Conservation (phyloP, 768 basidiomycete species). For the Leucosporidium scottii region DNA sequence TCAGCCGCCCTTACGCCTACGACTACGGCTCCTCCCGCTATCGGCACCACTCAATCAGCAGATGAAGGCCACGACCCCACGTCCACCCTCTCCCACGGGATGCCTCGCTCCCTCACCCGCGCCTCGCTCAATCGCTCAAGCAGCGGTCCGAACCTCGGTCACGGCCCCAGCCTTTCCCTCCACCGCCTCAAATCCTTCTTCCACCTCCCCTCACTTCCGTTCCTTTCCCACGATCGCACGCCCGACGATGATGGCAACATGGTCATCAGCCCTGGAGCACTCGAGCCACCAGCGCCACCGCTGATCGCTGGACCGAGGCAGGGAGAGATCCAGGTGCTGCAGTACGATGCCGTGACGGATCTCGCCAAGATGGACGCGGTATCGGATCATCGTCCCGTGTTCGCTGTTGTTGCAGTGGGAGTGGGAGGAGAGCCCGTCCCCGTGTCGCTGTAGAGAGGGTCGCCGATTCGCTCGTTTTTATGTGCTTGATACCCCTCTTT, state of each 20-base stretch:
- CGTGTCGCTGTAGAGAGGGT: background rate
- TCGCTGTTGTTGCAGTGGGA: slow-evolving; percentile 47
- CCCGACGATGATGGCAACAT: background rate
- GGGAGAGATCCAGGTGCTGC: slow-evolving; percentile 67
- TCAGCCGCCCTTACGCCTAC: too few species aligned
- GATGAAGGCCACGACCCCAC: too few species aligned
- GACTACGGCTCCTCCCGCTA: too few species aligned
- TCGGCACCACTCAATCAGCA: too few species aligned
- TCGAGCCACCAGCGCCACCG: background rate
- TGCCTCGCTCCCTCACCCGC: background rate
- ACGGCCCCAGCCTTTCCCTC: background rate
- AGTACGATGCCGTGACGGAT: slow-evolving; percentile 69
- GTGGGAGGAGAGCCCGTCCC: background rate
- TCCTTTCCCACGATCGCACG: slow-evolving; percentile 3
- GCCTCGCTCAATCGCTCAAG: too few species aligned
- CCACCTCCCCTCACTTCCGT: slow-evolving; percentile 23
- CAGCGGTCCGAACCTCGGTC: background rate
- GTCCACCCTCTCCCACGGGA: too few species aligned
- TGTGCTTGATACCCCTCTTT: too few species aligned
- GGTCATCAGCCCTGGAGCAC: background rate
- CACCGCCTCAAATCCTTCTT: slow-evolving; percentile 28
- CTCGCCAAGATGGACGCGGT: slow-evolving; percentile 68
- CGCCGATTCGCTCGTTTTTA: too few species aligned
- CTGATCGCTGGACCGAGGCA: slow-evolving; percentile 38
- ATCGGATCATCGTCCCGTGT: slow-evolving; percentile 79